Conservation (phyloP, 2,329 filamentous ascomycete genomes). For the Tolypocladium guangdongense region DNA sequence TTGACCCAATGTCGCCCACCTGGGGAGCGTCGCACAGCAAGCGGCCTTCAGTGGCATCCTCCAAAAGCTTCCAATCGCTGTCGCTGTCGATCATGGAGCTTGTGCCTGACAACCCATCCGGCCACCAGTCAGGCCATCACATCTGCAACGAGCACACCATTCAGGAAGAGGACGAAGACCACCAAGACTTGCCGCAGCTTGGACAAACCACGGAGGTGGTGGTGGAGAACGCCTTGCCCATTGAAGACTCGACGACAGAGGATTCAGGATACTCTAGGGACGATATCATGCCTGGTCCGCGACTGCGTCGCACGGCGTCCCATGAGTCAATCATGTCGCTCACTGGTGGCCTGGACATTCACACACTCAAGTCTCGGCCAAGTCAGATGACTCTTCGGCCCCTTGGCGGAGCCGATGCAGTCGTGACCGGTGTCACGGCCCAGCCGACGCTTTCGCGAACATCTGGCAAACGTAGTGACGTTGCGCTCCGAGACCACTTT, state of each 20-base stretch:
- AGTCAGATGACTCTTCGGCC: slow-evolving; percentile 57
- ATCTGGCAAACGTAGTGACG: slow-evolving; percentile 37
- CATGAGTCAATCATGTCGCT: slow-evolving; percentile 87
- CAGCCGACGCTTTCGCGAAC: slow-evolving; percentile 43
- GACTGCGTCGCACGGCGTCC: slow-evolving; percentile 57
- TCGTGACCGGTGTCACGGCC: slow-evolving; percentile 48
- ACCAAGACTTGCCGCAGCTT: slow-evolving; percentile 8
- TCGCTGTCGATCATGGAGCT: slow-evolving; percentile 21
- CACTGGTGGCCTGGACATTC: slow-evolving; percentile 80
- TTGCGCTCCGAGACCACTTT: slow-evolving; percentile 47
- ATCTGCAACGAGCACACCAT: slow-evolving; percentile 19
- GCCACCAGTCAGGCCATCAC: slow-evolving; percentile 9
- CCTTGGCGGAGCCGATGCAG: slow-evolving; percentile 42
- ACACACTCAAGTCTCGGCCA: slow-evolving; percentile 64
- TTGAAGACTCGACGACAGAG: slow-evolving; percentile 24
- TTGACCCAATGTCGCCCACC: slow-evolving; percentile 54
- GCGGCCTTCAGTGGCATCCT: slow-evolving; percentile 44
- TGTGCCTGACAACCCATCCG: slow-evolving; percentile 12
- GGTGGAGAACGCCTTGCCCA: slow-evolving; percentile 16
- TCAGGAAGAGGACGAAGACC: slow-evolving; percentile 28
- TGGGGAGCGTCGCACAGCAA: slow-evolving; percentile 44
- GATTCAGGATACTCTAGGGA: slow-evolving; percentile 20
- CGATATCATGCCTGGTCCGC: slow-evolving; percentile 27
- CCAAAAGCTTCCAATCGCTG: slow-evolving; percentile 34
- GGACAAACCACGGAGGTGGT: slow-evolving; percentile 11